Evolutionary conservation across 2,329 filamentous ascomycete species (phyloP), one percentile per base, ranked within the genome.

Genomic region (Shiraia sp.): DNA sequence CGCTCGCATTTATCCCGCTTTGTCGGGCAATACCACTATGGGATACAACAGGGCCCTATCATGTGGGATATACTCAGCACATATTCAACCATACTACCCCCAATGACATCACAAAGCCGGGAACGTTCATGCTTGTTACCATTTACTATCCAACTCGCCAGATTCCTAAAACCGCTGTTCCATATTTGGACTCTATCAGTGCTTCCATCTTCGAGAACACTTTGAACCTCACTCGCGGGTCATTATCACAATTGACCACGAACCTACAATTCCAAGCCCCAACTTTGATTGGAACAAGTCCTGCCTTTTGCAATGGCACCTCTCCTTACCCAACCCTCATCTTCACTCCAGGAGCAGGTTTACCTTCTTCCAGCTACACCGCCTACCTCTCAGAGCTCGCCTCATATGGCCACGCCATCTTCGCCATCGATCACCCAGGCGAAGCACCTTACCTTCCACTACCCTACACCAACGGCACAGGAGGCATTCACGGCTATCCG

Each of bases 111-210:
- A 42, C 55, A 1, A 47, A 51, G 2, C 45, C 55, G 6, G 23
- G 32, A 6, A 57, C 36, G 3, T 31, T 47, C 6, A 32, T 63
- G 14, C 43, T 65, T 2, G 50, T 47, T 7, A 56, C 56, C 5
- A 51, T 61, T 8, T 60, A 58, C 49, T 58, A 58, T 27, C 57
- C 59, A 0, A 63, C 61, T 0, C 34, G 37, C 6, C 38, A 50
- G 0, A 27, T 42, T 0, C 53, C 54, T 1, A 36, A 40, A 4
- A 50, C 45, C 12, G 51, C 51, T 9, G 45, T 40, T 10, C 42
- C 51, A 3, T 61, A 61, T 36, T 41, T 61, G 12, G 56, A 61
- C 38, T 34, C 50, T 17, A 59, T 44, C 4, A 59, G 42, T 2
- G 55, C 55, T 4, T 19, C 26, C 6, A 40, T 64, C 17, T 57